Evolutionary conservation across 345 rosid genomes (phyloP).

Genomic region (Durio zibethinus): DNA sequence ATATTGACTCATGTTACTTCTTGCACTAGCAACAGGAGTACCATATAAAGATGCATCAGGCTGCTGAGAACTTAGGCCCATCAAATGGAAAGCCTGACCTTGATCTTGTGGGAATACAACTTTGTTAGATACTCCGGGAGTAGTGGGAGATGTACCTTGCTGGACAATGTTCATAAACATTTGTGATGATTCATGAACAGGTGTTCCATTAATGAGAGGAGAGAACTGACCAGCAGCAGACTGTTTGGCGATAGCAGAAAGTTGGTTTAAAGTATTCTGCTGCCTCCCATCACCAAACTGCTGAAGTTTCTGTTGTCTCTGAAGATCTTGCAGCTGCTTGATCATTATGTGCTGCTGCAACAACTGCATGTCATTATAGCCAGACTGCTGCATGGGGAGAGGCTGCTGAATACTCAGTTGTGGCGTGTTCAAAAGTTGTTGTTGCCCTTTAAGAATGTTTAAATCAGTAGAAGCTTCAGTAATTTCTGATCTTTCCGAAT

Average conservation of each 20-base stretch:
- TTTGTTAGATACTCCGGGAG: conserved; percentile 44
- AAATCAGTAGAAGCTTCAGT: conserved; percentile 36
- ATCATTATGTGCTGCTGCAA: conserved; percentile 65
- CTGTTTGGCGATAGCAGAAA: conserved; percentile 39
- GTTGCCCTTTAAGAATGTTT: conserved; percentile 41
- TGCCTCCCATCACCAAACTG: conserved; percentile 46
- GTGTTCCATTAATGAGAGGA: conserved; percentile 49
- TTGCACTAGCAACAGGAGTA: conserved; percentile 41
- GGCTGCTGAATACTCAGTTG: conserved; percentile 30
- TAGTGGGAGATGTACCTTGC: conserved; percentile 36
- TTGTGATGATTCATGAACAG: conserved; percentile 47
- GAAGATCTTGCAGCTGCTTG: conserved; percentile 69
- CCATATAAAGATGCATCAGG: conserved; percentile 52
- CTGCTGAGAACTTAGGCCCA: conserved; percentile 51
- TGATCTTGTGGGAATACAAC: conserved; percentile 34
- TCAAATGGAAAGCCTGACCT: conserved; percentile 33
- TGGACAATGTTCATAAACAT: conserved; percentile 51
- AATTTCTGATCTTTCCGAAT: conserved; percentile 41
- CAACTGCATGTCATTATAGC: conserved; percentile 54
- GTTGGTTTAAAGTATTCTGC: conserved; percentile 43
- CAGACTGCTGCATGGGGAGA: conserved; percentile 52
- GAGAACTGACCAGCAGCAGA: conserved; percentile 37
- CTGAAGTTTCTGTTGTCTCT: conserved; percentile 59
- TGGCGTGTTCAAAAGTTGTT: conserved; percentile 31
- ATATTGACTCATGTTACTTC: conserved; percentile 40